Evolutionary conservation across 2,329 filamentous ascomycete species (phyloP).

Genomic region (Neonectria punicea): DNA sequence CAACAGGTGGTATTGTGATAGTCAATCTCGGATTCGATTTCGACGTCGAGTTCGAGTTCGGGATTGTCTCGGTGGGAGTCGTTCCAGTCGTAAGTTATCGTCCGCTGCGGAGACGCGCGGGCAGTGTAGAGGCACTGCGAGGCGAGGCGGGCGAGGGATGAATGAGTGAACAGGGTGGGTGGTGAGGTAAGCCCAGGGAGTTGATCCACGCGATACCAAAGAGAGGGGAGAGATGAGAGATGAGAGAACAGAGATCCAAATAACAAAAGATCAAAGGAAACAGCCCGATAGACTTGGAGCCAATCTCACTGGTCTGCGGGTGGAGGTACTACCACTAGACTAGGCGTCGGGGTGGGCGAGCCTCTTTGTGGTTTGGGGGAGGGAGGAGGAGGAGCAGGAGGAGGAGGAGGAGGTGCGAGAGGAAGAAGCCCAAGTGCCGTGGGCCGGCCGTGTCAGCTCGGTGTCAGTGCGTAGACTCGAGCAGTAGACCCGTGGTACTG

Average conservation of each 20-base stretch:
- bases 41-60: constrained; percentile 6
- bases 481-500: constrained; percentile 2
- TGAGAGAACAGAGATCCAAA: not conserved
- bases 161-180: not conserved
- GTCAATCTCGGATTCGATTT: constrained; percentile 4
- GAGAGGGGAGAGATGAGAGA: not conserved
- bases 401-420: not conserved
- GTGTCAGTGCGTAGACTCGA: constrained; percentile 16
- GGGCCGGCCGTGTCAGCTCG: not conserved
- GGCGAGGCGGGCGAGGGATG: not conserved
- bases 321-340: not conserved
- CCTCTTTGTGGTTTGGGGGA: constrained; percentile 19
- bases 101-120: not conserved
- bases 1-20: not conserved
- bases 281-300: not conserved
- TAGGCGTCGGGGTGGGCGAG: constrained; percentile 4
- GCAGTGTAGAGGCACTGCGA: not conserved
- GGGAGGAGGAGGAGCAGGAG: not conserved
- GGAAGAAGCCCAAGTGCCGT: not conserved
- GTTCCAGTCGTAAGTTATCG: not conserved
- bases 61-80: not conserved
- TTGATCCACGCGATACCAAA: not conserved
- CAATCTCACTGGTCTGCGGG: constrained; percentile 5
- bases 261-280: not conserved
- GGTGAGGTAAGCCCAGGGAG: constrained; percentile 7